Evolutionary conservation across 2,329 filamentous ascomycete species (phyloP).

Genomic region (Eutypella sp.): DNA sequence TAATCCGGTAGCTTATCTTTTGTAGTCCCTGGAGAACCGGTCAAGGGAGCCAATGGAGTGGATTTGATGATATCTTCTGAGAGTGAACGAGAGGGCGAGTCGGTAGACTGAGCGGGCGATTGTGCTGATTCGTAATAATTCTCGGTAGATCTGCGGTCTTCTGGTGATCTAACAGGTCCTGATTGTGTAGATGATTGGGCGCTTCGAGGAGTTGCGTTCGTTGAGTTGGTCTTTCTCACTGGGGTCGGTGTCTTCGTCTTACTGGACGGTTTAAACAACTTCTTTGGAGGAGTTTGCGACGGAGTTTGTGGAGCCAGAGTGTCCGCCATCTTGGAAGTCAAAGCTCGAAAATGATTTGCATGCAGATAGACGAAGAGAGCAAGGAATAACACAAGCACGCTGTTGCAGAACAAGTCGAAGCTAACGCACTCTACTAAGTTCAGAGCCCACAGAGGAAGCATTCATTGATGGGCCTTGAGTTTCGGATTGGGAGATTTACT

Average conservation of each 20-base stretch:
- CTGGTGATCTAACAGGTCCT: not conserved
- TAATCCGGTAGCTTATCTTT: constrained; percentile 8
- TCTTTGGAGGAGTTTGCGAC: constrained; percentile 24
- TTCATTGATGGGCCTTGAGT: constrained; percentile 10
- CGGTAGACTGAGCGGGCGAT: not conserved
- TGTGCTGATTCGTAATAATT: constrained; percentile 2
- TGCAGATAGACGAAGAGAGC: constrained; percentile 18
- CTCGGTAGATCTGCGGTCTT: not conserved
- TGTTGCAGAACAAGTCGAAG: constrained; percentile 17
- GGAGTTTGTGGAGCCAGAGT: constrained; percentile 22
- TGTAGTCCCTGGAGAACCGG: constrained; percentile 7
- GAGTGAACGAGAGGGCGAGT: not conserved
- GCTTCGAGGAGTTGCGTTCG: constrained; percentile 11
- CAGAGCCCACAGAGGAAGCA: constrained; percentile 6
- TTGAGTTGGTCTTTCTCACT: constrained; percentile 14
- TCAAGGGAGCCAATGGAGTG: constrained; percentile 15
- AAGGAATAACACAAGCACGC: constrained; percentile 18
- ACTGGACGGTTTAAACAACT: constrained; percentile 28
- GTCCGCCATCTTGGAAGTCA: constrained; percentile 21
- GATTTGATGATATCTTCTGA: constrained; percentile 11
- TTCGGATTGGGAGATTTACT: not conserved
- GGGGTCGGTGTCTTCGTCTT: constrained; percentile 26
- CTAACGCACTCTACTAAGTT: not conserved
- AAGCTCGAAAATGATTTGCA: constrained; percentile 14
- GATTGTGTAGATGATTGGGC: constrained; percentile 2